Base-by-base conservation (phyloP, 2,329 filamentous ascomycete species). In the Aspergillus ochraceoroseus region DNA sequence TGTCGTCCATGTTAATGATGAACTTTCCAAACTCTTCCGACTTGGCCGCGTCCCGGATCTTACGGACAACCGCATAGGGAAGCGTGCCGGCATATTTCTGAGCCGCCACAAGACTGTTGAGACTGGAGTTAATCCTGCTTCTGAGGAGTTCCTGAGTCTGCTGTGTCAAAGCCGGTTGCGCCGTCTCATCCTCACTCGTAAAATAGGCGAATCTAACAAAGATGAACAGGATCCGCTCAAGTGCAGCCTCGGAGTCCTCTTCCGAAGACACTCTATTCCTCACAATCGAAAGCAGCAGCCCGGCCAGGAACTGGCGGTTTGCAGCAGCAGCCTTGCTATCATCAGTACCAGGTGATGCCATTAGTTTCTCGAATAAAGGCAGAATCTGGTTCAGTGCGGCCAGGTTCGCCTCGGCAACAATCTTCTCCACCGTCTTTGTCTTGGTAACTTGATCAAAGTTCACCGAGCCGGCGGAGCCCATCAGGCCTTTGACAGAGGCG, bases 381-480 rank as follows among this genome's bases (percentile, higher is more conserved):
- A 81, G 70, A 22, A 82, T 77, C 13, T 74, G 62, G 3, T 71
- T 65, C 15, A 79, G 50, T 6, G 67, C 64, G 17, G 68, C 59
- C n/a, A 65, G 54, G 43, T 76, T 75, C 6, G 79, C 75, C 29
- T 75, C 73, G 37, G 79, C 73, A 3, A 94, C 65, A 2, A 92
- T 71, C 47, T 77, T 82, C 53, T 94, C 87, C 1, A 95, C 70
- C 0, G 87, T 90, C 65, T 90, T 94, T 2, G 83, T 84, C 60
- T 85, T 92, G 1, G 89, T 94, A 42, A 84, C 73, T 48, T 85
- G 82, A 58, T 96, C 92, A 56, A 96, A 92, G 57, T 84, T 86
- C 51, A 87, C 80, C 1, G 76, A 75, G 2, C 86, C 85, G 44
- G 82, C 71, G 35, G 79, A 77, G 25, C 79, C 77, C 29, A 92